These are phyloP conservation scores for Coprinellus micaceus DNA, from an alignment of 768 basidiomycete genomes.

Conservation along the genomic window DNA sequence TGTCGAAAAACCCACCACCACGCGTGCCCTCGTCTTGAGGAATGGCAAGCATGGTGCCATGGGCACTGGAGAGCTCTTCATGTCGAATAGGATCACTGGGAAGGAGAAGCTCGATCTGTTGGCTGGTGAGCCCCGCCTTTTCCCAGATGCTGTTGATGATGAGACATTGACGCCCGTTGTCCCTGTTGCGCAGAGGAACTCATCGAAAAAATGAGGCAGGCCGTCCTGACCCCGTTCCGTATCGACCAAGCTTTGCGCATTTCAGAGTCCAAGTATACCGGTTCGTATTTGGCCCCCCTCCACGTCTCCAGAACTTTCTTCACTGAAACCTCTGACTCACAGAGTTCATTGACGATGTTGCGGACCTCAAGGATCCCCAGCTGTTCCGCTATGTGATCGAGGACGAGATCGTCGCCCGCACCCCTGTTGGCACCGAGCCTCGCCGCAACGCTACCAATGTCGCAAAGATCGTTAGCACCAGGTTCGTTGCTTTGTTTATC, in stretches of 20 bases:
- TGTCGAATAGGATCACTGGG: constrained; percentile 60
- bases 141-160: constrained; percentile 5
- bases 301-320: neutral
- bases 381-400: constrained; percentile 58
- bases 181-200: constrained; percentile 54
- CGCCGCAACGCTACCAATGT: constrained; percentile 45
- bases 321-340: constrained; percentile 12
- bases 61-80: constrained; percentile 65
- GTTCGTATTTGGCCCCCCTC: constrained; percentile 34
- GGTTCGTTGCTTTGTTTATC: constrained; percentile 31
- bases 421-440: constrained; percentile 31
- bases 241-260: constrained; percentile 62
- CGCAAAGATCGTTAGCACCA: constrained; percentile 56
- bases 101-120: constrained; percentile 78
- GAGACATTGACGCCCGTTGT: constrained; percentile 11
- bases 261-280: constrained; percentile 68
- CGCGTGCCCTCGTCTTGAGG: constrained; percentile 69
- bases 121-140: constrained; percentile 48
- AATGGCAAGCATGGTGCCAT: constrained; percentile 72
- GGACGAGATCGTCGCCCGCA: constrained; percentile 52
- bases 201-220: constrained; percentile 50
- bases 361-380: constrained; percentile 60
- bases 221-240: constrained; percentile 61
- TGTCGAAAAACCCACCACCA: constrained; percentile 58
- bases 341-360: constrained; percentile 71